Evolutionary conservation across 192 early-diverging fungal genomes (phyloP).

Genomic region (Entophlyctis luteolus): DNA sequence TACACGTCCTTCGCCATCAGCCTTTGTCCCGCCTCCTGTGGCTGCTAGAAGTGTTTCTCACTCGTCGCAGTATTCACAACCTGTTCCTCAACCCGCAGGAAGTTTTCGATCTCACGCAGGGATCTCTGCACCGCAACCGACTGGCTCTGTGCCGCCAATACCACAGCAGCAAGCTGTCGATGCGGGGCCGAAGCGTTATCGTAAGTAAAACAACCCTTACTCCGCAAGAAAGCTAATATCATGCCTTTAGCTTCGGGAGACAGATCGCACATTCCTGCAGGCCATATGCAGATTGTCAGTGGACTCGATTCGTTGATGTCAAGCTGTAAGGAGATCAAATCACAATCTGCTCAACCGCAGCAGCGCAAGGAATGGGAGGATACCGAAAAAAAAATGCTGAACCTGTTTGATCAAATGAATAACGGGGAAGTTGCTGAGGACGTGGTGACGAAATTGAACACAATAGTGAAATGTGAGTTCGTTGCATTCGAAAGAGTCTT

Average conservation of each 20-base stretch:
- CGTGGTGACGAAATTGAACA: slow-evolving; percentile 59
- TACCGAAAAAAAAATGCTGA: slow-evolving; percentile 74
- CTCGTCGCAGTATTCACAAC: slow-evolving; percentile 17
- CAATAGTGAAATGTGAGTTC: slow-evolving; percentile 58
- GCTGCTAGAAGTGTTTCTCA: slow-evolving; percentile 22
- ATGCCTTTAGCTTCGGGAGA: slow-evolving; percentile 66
- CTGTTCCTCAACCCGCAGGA: slow-evolving; percentile 17
- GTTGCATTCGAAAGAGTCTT: background rate
- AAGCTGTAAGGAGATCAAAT: slow-evolving; percentile 12
- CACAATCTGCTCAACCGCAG: slow-evolving; percentile 44
- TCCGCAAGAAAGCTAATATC: background rate
- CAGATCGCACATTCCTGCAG: slow-evolving; percentile 70
- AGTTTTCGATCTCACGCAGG: background rate
- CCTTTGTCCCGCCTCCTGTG: slow-evolving; percentile 35
- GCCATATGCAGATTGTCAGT: slow-evolving; percentile 57
- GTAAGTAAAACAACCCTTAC: slow-evolving; percentile 39
- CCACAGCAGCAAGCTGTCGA: slow-evolving; percentile 17
- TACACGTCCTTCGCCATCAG: too few relatives aligned
- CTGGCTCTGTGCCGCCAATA: slow-evolving; percentile 14
- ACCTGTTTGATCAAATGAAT: slow-evolving; percentile 83
- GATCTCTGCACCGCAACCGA: slow-evolving; percentile 14
- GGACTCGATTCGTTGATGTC: slow-evolving; percentile 29
- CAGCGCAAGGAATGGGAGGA: slow-evolving; percentile 78
- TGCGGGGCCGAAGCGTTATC: slow-evolving; percentile 36
- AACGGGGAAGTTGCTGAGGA: slow-evolving; percentile 63